These are phyloP conservation scores for Euryodendron excelsum DNA, from an alignment of 148 eudicot species.

Conservation along the genomic window DNA sequence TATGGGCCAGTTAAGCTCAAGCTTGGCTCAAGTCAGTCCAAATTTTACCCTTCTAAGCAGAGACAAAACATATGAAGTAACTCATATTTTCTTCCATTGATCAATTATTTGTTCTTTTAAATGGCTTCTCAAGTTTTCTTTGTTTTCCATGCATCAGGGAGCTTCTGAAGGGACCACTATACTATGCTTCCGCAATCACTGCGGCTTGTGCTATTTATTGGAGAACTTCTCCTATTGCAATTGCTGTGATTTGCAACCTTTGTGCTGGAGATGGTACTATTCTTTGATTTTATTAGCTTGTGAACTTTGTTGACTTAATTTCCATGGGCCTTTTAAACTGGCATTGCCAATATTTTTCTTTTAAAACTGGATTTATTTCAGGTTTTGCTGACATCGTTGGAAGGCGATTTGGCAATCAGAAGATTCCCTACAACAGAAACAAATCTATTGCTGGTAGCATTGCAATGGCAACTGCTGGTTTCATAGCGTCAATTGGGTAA, in stretches of 20 bases:
- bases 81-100: background rate
- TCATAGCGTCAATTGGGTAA: slow-evolving; percentile 75
- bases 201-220: slow-evolving; percentile 63
- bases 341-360: slow-evolving; percentile 5
- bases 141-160: slow-evolving; percentile 56
- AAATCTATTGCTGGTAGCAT: slow-evolving; percentile 77
- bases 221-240: slow-evolving; percentile 79
- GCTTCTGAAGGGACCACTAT: slow-evolving; percentile 86
- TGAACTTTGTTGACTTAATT: background rate
- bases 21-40: background rate
- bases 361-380: slow-evolving; percentile 21
- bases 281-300: background rate
- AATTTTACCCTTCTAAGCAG: background rate
- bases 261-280: slow-evolving; percentile 94
- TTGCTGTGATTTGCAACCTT: slow-evolving; percentile 74
- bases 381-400: slow-evolving; percentile 90
- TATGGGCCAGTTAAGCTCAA: background rate
- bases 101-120: background rate
- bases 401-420: slow-evolving; percentile 61
- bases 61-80: background rate
- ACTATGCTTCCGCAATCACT: slow-evolving; percentile 67
- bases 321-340: background rate
- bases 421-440: slow-evolving; percentile 66
- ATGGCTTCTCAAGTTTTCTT: slow-evolving; percentile 4
- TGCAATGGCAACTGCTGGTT: slow-evolving; percentile 76